Base-by-base conservation (phyloP, 495 filamentous ascomycete species). In the Neurospora sp. region DNA sequence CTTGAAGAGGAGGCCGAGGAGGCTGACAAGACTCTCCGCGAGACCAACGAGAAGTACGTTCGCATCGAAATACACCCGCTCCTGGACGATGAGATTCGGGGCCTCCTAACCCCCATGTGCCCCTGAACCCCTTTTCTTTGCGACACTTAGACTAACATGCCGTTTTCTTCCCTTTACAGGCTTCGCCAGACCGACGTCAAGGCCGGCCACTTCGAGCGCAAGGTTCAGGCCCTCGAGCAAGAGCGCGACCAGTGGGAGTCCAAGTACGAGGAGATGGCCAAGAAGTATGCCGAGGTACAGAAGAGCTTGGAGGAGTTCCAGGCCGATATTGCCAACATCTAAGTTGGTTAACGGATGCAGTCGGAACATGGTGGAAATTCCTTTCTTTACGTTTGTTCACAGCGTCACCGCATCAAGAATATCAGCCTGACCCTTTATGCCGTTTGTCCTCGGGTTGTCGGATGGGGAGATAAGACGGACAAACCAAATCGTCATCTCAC, bases 101-200 rank as follows among this genome's bases (percentile, higher is more conserved):
- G 27, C 12, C 12, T 8, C 54, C 11, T 62, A 11, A 66, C 54
- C 27, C 48, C 54, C 27, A 38, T 35, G 27, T 37, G 27, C 69
- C n/a, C 37, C 35, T 18, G 69, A 40, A 38, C 73, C 44, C 69
- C 42, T 59, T 46, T 31, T 18, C n/a, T 62, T 72, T 75, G 42
- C 72, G 73, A 18, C 14, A 66, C 8, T 66, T 8, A 37, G 54
- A 69, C 77, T 77, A 76, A 75, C 27, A 18, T 27, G 48, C 54
- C 14, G 2, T 71, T 72, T 38, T 71, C 71, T 59, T 70, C 71
- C 16, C 23, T 72, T 20, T 35, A 59, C 74, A 99, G 96, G 85
- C 93, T 98, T 79, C 94, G 96, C 78, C 94, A 97, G 85, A 98
- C 96, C 83, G 96, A 98, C 83, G 94, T 98, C 85, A 98, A 98